Evolutionary conservation across 768 basidiomycete genomes (phyloP), one percentile per base, ranked within the genome.

Genomic region (Fomitopsis serialis): DNA sequence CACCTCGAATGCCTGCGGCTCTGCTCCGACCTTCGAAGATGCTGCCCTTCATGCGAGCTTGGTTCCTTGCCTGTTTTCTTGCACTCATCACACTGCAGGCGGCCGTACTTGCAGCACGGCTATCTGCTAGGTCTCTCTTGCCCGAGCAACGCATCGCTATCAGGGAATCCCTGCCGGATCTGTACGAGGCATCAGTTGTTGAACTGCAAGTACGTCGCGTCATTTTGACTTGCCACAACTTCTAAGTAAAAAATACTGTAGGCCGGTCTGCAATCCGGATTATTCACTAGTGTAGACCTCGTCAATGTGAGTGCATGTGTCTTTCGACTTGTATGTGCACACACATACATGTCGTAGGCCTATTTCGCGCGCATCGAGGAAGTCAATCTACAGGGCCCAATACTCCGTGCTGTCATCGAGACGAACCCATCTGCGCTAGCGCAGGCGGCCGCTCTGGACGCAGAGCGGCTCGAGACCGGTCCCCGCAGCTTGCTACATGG

Each of bases 361-460:
- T 86, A 86, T 61, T 71, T 85, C 56, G 77, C 78, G 13, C 73
- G 85, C 2, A 85, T 85, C 29, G 79, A 84, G 3, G 79, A 87
- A 59, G 85, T 87, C 9, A 85, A 87, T 58, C 60, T 76, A 13
- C 69, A 79, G 51, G 82, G 83, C 2, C 77, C 82, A 13, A 66
- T 66, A 37, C 64, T 87, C 10, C 79, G 74, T 17, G 83, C 84
- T 0, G 74, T 87, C 8, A 68, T 84, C 11, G 85, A 87, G 53
- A 68, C 69, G 1, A 87, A 80, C 42, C 73, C 78, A 0, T 74
- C 72, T 9, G 82, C 82, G 2, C 66, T 85, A 12, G 61, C 54
- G 21, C 73, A 77, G 58, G 85, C 85, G 17, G 78, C 75, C 24
- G 64, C n/a, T 52, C 63, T 55, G 52, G 66, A 68, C 40, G 19